A percentile compares a stretch with the other conserved stretches of the same genome.
phyloP scores from a whole-genome alignment of 2,329 filamentous ascomycete species.

The Rhynchosporium agropyri region DNA sequence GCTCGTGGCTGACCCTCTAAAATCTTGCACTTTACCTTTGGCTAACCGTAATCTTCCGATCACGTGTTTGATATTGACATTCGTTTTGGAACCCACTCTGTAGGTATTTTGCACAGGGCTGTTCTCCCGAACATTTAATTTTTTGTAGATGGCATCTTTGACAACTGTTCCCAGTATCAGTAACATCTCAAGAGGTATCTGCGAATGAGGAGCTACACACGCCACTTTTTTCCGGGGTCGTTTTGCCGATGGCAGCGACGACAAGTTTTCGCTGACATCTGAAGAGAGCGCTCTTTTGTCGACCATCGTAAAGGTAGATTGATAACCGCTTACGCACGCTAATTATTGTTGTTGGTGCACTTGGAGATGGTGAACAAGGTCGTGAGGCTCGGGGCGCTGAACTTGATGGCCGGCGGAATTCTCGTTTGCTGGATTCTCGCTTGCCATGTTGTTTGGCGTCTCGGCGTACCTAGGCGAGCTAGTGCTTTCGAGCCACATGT shows the following conservation, averaged over 20 bases:
- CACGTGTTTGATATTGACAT: slow-evolving; percentile 15
- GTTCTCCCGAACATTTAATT: slow-evolving; percentile 17
- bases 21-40: not conserved
- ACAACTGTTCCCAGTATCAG: slow-evolving; percentile 4
- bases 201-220: not conserved
- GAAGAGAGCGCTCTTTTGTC: slow-evolving; percentile 1
- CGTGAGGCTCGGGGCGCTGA: not conserved
- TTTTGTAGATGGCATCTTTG: slow-evolving; percentile 15
- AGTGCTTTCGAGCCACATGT: not conserved
- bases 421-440: not conserved
- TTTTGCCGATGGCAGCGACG: not conserved
- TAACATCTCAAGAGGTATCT: not conserved
- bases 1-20: not conserved
- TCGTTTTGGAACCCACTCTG: slow-evolving; percentile 8
- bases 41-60: slow-evolving; percentile 8
- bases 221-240: slow-evolving; percentile 7
- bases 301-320: not conserved
- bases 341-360: no score
- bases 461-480: not conserved
- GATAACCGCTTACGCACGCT: not conserved
- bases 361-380: not conserved
- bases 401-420: not conserved
- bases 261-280: not conserved
- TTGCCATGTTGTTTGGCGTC: not conserved
- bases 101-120: slow-evolving; percentile 12